phyloP scores from a whole-genome alignment of 441 rosid genomes.

The Jatropha podagrica region DNA sequence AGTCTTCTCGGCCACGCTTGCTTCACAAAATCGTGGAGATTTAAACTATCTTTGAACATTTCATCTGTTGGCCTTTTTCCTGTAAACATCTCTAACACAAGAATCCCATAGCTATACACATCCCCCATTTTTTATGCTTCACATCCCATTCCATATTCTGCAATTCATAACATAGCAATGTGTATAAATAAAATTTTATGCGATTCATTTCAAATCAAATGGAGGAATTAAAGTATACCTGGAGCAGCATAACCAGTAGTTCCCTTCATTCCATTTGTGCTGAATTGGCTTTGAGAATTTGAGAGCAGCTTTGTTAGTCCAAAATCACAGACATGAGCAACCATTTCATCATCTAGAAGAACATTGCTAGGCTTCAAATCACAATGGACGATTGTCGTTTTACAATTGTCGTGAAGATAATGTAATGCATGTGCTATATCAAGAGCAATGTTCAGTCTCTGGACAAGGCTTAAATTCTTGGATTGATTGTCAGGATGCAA shows the following conservation, averaged over 20 bases:
- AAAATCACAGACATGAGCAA: conserved; percentile 19
- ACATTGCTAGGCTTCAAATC: conserved; percentile 29
- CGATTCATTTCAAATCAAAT: too few species aligned
- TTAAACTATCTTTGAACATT: conserved; percentile 10
- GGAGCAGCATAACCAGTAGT: conserved; percentile 23
- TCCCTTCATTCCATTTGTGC: conserved; percentile 17
- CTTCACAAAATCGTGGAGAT: conserved; percentile 15
- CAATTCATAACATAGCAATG: background rate
- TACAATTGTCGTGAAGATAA: conserved; percentile 35
- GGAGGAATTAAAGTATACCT: background rate
- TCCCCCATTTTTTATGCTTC: conserved; percentile 14
- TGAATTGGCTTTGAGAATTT: background rate
- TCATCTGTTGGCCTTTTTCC: conserved; percentile 19
- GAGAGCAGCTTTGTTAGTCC: conserved; percentile 16
- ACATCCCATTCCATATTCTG: conserved; percentile 20
- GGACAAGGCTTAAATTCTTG: conserved; percentile 8
- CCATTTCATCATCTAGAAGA: conserved; percentile 26
- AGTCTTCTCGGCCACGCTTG: background rate
- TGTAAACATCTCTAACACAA: conserved; percentile 17
- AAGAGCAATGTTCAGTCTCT: conserved; percentile 31
- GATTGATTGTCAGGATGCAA: conserved; percentile 19
- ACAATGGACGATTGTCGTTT: conserved; percentile 23
- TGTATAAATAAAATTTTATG: too few species aligned
- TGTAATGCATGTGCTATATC: conserved; percentile 34
- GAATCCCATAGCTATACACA: conserved; percentile 19